Evolutionary conservation across 805 yeast species (phyloP), one percentile per base, ranked within the genome.

Genomic region (Clavispora phyllophila): DNA sequence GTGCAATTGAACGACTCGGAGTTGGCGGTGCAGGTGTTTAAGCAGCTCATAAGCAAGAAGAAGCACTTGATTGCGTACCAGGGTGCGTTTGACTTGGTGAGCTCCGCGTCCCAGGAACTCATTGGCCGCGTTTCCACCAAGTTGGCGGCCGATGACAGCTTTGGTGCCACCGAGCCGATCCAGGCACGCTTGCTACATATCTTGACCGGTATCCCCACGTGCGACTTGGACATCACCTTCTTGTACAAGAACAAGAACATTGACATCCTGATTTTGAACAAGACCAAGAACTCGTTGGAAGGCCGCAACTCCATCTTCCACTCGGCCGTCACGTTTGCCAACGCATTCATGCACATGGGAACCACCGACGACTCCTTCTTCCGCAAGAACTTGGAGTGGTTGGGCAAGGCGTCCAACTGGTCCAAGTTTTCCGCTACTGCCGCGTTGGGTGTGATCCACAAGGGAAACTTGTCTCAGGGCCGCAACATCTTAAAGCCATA

Each of bases 401-500:
- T 93, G 52, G 95, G 95, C 35, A 87, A 89, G 66, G 97, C 99
- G n/a, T 83, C 91, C 37, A 89, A 91, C 65, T 93, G 99, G 99
- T 89, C 97, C 5, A 93, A 91, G 61, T 93, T 93, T 63, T 82
- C 96, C 0, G 97, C 98, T 2, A 91, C 98, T 12, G 98, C 98
- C 8, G 97, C 98, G 12, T 71, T 93, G 47, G 99, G 99, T 60
- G 98, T 91, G 24, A 90, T 93, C 53, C 98, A 93, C 62, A 86
- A 84, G 58, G 98, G 99, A 41, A 91, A 91, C 63, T 73, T 93
- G 44, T 78, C 95, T 0, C 96, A 89, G 60, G 99, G 98, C 41
- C 81, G 82, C 60, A 78, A 82, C 50, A 80, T 91, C 39, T 76
- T 93, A 60, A 83, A 84, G 51, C 98, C 98, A 17, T 93, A 93